Evolutionary conservation across 192 early-diverging fungal species (phyloP).

Genomic region (Coemansia sp.): DNA sequence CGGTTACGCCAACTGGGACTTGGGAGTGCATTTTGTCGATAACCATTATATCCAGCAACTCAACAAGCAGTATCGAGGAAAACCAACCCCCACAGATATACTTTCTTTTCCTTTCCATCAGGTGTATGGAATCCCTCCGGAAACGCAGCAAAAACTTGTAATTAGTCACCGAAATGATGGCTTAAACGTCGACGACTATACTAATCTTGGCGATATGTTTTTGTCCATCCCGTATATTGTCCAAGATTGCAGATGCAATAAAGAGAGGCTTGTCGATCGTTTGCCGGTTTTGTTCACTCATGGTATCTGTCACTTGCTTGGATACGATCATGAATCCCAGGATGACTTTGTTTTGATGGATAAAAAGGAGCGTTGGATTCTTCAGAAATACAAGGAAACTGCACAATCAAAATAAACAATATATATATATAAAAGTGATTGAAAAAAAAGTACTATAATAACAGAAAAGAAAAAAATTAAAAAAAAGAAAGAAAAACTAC

Average conservation of each 20-base stretch:
- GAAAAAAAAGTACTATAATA: neutral
- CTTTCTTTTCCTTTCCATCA: conserved; percentile 67
- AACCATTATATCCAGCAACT: conserved; percentile 54
- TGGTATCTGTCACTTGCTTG: conserved; percentile 69
- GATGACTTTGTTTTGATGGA: conserved; percentile 49
- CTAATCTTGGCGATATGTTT: conserved; percentile 66
- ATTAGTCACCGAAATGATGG: neutral
- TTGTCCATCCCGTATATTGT: conserved; percentile 61
- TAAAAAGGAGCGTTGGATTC: conserved; percentile 35
- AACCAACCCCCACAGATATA: conserved; percentile 62
- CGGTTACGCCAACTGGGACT: conserved; percentile 62
- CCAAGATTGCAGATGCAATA: conserved; percentile 52
- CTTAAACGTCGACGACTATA: conserved; percentile 41
- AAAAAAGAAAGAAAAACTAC: conserved; percentile 2
- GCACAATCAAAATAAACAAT: neutral
- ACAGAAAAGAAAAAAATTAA: neutral
- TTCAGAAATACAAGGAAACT: conserved; percentile 13
- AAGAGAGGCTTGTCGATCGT: conserved; percentile 50
- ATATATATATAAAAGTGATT: neutral
- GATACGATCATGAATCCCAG: conserved; percentile 65
- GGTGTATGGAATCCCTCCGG: conserved; percentile 22
- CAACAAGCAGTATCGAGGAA: conserved; percentile 58
- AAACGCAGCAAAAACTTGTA: neutral
- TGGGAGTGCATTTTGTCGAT: conserved; percentile 61
- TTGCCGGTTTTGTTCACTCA: conserved; percentile 63